These are phyloP conservation scores for Naganishia sp. DNA, from an alignment of 1,284 basidiomycete genomes.

Conservation along the genomic window DNA sequence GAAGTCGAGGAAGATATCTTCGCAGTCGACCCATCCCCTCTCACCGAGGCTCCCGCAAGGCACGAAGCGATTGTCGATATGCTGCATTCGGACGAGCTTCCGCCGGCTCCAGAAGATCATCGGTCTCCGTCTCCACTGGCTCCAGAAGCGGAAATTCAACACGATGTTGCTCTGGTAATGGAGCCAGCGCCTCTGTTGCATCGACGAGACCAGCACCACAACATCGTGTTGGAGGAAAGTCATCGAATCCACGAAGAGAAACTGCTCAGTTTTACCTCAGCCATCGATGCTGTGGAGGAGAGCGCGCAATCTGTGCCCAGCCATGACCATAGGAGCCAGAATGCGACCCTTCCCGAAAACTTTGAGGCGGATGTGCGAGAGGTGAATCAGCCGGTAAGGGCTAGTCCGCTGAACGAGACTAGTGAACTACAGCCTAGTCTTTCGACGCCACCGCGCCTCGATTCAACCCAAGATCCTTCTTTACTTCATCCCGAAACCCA, in stretches of 20 bases:
- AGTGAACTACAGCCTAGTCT: neutral
- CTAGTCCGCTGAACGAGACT: no score
- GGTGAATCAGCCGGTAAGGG: no score
- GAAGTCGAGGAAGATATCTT: constrained; percentile 10
- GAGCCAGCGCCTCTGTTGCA: constrained; percentile 20
- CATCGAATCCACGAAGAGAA: constrained; percentile 22
- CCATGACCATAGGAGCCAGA: no score
- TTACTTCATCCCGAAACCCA: neutral
- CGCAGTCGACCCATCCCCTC: neutral
- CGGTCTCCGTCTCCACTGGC: constrained; percentile 18
- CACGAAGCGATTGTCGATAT: constrained; percentile 2
- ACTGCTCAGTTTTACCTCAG: constrained; percentile 11
- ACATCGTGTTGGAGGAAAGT: constrained; percentile 16
- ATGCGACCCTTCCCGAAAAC: neutral
- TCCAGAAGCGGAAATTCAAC: constrained; percentile 9
- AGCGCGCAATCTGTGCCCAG: neutral
- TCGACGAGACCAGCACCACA: constrained; percentile 18
- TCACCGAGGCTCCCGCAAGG: neutral
- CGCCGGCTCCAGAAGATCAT: neutral
- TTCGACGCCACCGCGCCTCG: neutral
- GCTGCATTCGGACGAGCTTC: constrained; percentile 1
- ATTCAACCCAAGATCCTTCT: neutral
- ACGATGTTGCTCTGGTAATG: constrained; percentile 15
- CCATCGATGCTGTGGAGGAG: constrained; percentile 17
- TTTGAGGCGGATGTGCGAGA: neutral